phyloP scores from a whole-genome alignment of 2,329 filamentous ascomycete species.

The Curvularia eragrostidis region DNA sequence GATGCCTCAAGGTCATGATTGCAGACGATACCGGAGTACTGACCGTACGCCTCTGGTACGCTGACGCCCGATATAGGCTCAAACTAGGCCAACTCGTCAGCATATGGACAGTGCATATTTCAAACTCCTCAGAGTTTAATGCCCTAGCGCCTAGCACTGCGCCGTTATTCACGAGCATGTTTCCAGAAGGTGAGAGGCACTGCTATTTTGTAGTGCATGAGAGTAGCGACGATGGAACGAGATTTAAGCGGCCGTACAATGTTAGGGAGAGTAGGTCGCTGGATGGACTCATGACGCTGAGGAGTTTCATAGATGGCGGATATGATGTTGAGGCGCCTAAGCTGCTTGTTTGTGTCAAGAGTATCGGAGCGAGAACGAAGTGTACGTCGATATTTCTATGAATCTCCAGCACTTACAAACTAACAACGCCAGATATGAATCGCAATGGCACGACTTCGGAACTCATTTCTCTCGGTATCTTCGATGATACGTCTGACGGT shows the following conservation, averaged over 20 bases:
- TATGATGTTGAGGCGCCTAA: slow-evolving; percentile 60
- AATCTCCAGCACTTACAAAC: not conserved
- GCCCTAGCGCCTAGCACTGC: slow-evolving; percentile 54
- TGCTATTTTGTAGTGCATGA: slow-evolving; percentile 63
- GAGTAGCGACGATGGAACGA: slow-evolving; percentile 53
- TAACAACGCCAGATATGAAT: slow-evolving; percentile 50
- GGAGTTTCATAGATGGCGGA: slow-evolving; percentile 61
- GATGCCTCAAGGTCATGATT: slow-evolving; percentile 62
- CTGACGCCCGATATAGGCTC: slow-evolving; percentile 51
- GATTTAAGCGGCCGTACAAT: slow-evolving; percentile 58
- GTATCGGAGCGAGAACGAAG: slow-evolving; percentile 60
- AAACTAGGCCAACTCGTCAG: slow-evolving; percentile 62
- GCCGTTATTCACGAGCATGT: slow-evolving; percentile 62
- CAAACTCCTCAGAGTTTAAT: slow-evolving; percentile 53
- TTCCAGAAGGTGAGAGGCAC: slow-evolving; percentile 62
- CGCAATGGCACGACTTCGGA: slow-evolving; percentile 56
- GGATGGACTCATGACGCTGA: slow-evolving; percentile 63
- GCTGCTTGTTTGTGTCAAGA: slow-evolving; percentile 65
- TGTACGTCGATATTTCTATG: slow-evolving; percentile 38
- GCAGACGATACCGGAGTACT: slow-evolving; percentile 63
- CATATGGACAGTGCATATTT: slow-evolving; percentile 64
- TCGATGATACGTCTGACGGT: slow-evolving; percentile 64
- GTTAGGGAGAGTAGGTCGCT: slow-evolving; percentile 47
- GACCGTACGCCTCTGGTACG: slow-evolving; percentile 63
- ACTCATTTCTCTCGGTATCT: slow-evolving; percentile 60